These are phyloP conservation scores for Euphorbia pulcherrima DNA, from an alignment of 345 rosid genomes.

Conservation along the genomic window DNA sequence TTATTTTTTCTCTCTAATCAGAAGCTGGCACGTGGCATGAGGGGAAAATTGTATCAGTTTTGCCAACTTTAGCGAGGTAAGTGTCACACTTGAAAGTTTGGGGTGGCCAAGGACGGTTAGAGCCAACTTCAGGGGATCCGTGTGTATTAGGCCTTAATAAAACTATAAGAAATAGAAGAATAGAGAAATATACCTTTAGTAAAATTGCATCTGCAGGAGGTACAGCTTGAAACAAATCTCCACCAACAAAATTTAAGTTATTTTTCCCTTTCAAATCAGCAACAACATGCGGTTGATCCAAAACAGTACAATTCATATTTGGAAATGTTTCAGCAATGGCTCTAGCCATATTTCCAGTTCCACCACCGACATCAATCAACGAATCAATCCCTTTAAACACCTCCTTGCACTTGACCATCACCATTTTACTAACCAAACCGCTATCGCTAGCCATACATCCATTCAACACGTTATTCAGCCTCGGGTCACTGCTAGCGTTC, in stretches of 20 bases:
- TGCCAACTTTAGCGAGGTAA: too few relatives aligned
- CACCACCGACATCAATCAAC: conserved; percentile 24
- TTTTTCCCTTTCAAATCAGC: conserved; percentile 16
- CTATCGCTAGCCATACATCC: conserved; percentile 22
- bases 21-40: too few relatives aligned
- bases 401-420: conserved; percentile 2
- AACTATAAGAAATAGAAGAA: too few relatives aligned
- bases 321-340: conserved; percentile 17
- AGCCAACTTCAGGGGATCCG: too few relatives aligned
- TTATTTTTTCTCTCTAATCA: too few relatives aligned
- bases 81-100: too few relatives aligned
- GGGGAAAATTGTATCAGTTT: too few relatives aligned
- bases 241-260: conserved; percentile 31
- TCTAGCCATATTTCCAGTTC: conserved; percentile 18
- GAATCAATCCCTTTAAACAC: conserved; percentile 19
- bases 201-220: conserved; percentile 15
- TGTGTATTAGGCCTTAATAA: too few relatives aligned
- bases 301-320: conserved; percentile 13
- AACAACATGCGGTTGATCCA: conserved; percentile 22
- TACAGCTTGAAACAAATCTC: conserved; percentile 34
- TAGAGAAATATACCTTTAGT: conserved; percentile 3
- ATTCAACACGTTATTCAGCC: not conserved
- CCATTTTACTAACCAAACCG: not conserved
- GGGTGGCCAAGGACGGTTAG: too few relatives aligned
- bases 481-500: not conserved